phyloP scores from a whole-genome alignment of 768 basidiomycete genomes.

The Rhizopogon vesiculosus region DNA sequence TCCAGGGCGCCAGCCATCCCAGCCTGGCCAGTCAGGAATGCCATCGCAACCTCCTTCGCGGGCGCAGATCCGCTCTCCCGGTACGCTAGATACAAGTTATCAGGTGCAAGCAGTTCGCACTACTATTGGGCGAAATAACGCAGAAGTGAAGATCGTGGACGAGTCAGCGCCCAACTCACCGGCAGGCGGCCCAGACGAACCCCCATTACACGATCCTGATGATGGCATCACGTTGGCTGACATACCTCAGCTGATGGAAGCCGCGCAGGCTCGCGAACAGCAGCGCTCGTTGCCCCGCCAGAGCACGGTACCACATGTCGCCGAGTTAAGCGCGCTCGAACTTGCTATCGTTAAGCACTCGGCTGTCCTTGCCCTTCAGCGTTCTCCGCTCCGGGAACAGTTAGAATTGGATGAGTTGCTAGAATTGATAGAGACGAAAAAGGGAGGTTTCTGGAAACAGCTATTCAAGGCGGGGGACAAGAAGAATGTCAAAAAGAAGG shows the following conservation, averaged over 20 bases:
- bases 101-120: slow-evolving; percentile 53
- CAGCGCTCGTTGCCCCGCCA: slow-evolving; percentile 78
- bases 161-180: slow-evolving; percentile 74
- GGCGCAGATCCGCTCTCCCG: slow-evolving; percentile 36
- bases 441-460: slow-evolving; percentile 94
- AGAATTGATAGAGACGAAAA: slow-evolving; percentile 89
- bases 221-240: slow-evolving; percentile 92
- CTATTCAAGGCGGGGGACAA: slow-evolving; percentile 89
- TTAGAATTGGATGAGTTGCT: slow-evolving; percentile 91
- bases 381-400: slow-evolving; percentile 74
- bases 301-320: slow-evolving; percentile 77
- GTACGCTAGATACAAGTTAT: slow-evolving; percentile 29
- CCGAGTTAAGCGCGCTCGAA: slow-evolving; percentile 80
- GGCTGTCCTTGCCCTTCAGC: slow-evolving; percentile 75
- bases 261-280: slow-evolving; percentile 85
- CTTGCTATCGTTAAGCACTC: slow-evolving; percentile 89
- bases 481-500: slow-evolving; percentile 89
- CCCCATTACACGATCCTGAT: slow-evolving; percentile 41
- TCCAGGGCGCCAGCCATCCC: slow-evolving; percentile 31
- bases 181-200: slow-evolving; percentile 44
- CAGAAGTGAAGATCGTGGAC: slow-evolving; percentile 86
- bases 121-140: slow-evolving; percentile 71
- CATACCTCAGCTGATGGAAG: slow-evolving; percentile 89
- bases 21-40: slow-evolving; percentile 19
- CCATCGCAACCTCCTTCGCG: slow-evolving; percentile 30